Base-by-base conservation (phyloP, 2,329 filamentous ascomycete genomes). In the Lecanicillium sp. region DNA sequence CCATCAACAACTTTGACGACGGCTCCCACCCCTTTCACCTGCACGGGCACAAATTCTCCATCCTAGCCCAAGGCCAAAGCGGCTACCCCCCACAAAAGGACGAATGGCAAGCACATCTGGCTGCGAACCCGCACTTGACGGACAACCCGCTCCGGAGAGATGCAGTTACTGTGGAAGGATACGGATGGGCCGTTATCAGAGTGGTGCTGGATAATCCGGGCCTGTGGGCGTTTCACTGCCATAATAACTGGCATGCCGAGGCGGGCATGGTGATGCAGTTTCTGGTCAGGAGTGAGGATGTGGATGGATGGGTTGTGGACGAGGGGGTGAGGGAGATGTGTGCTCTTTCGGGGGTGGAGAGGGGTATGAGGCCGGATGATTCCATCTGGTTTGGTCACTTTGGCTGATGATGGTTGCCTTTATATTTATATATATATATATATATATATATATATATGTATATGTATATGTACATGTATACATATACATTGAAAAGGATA, bases 251-350 rank as follows among this genome's bases (percentile, higher is more conserved):
- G 75, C 75, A 79, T 48, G 62, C 65, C 0, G 72, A 75, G 46
- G 68, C 73, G 2, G 74, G 75, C 2, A 64, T 78, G 60, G 42
- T 70, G 22, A 80, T 80, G 76, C 72, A 78, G 52, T 67, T 81
- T 38, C 48, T 64, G 9, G 60, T 58, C 1, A 47, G 50, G 9
- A 46, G 49, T 0, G 57, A 60, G 2, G 49, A 49, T 4, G 51
- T 60, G 4, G 41, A 44, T 1, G 28, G 28, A 4, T 59, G 57
- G 59, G 32, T 37, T 2, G 34, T 58, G 3, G 40, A 42, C 1
- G 40, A 48, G 1, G 40, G 47, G 4, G 48, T 53, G 20, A 46
- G 41, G 8, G 45, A 42, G 1, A 49, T 63, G 46, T 64, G 61
- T 31, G 22, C 2, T 4, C 40, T 48, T 2, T 31, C 50, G 2